Conservation (phyloP, 352 stramenopile genomes). For the Thraustochytrium sp. region DNA sequence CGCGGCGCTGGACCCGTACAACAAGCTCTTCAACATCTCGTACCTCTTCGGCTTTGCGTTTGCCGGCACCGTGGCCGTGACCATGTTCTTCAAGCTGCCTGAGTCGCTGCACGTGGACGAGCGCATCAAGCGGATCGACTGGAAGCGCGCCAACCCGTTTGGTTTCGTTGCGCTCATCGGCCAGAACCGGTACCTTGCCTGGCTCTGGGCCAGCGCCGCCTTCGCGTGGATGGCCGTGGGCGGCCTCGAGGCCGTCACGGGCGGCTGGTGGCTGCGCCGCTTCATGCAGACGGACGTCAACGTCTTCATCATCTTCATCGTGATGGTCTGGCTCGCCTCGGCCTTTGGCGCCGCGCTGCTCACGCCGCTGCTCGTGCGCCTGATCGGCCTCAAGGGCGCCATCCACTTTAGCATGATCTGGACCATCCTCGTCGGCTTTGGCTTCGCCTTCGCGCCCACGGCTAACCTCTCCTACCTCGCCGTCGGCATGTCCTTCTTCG, state of each 20-base stretch:
- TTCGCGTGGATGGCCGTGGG: constrained; percentile 42
- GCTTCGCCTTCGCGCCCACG: constrained; percentile 39
- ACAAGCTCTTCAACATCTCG: constrained; percentile 46
- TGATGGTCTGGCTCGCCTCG: constrained; percentile 37
- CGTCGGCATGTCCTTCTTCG: constrained; percentile 42
- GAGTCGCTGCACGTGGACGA: constrained; percentile 42
- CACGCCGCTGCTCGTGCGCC: constrained; percentile 17
- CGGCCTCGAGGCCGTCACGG: constrained; percentile 24
- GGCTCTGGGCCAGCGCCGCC: constrained; percentile 19
- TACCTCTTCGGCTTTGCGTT: constrained; percentile 33
- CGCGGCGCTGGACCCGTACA: not conserved
- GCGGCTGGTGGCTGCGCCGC: constrained; percentile 44
- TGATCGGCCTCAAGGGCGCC: constrained; percentile 40
- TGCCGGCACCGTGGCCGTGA: not conserved
- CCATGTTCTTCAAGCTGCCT: constrained; percentile 39
- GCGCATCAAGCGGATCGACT: constrained; percentile 31
- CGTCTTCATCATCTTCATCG: constrained; percentile 42
- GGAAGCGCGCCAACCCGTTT: constrained; percentile 44
- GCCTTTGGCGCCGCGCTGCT: constrained; percentile 32
- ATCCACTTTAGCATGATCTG: constrained; percentile 39
- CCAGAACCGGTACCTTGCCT: constrained; percentile 35
- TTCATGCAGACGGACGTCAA: constrained; percentile 37
- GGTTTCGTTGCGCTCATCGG: constrained; percentile 37
- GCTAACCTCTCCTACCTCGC: constrained; percentile 39
- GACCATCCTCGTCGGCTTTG: constrained; percentile 42